Evolutionary conservation across 352 stramenopile species (phyloP).

Genomic region (Blastocystis sp.): DNA sequence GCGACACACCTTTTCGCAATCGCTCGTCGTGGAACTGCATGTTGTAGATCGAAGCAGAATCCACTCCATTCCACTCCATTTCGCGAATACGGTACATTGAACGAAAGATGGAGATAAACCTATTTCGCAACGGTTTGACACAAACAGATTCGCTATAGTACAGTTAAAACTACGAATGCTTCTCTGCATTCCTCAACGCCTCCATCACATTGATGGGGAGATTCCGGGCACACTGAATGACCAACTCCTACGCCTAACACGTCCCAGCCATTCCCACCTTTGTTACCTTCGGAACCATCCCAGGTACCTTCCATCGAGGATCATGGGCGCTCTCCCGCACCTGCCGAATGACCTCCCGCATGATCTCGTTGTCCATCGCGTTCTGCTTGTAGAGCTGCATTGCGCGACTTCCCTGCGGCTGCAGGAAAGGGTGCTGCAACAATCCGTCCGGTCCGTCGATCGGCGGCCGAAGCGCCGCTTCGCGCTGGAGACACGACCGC

Average conservation of each 20-base stretch:
- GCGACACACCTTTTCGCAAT: not conserved
- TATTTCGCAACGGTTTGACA: not conserved
- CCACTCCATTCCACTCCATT: not conserved
- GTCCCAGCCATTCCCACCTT: not conserved
- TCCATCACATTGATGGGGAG: not conserved
- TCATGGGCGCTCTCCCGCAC: not conserved
- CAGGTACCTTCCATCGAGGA: not conserved
- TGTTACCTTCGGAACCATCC: not conserved
- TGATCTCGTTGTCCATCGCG: conserved; percentile 38
- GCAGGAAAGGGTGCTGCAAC: conserved; percentile 71
- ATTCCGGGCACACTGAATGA: conserved; percentile 34
- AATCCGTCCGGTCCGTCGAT: conserved; percentile 72
- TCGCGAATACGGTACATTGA: not conserved
- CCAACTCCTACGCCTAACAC: not conserved
- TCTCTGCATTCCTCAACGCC: conserved; percentile 3
- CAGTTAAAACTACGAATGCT: conserved; percentile 13
- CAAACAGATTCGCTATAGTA: not conserved
- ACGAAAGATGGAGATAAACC: not conserved
- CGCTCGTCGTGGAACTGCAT: not conserved
- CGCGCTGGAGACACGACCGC: conserved; percentile 70
- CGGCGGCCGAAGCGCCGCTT: conserved; percentile 68
- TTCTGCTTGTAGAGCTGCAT: conserved; percentile 52
- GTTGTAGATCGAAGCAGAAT: conserved; percentile 33
- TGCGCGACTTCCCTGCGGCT: conserved; percentile 10
- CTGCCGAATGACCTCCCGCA: conserved; percentile 35